phyloP scores from a whole-genome alignment of 805 yeast genomes.

The Priceomyces carsonii region DNA sequence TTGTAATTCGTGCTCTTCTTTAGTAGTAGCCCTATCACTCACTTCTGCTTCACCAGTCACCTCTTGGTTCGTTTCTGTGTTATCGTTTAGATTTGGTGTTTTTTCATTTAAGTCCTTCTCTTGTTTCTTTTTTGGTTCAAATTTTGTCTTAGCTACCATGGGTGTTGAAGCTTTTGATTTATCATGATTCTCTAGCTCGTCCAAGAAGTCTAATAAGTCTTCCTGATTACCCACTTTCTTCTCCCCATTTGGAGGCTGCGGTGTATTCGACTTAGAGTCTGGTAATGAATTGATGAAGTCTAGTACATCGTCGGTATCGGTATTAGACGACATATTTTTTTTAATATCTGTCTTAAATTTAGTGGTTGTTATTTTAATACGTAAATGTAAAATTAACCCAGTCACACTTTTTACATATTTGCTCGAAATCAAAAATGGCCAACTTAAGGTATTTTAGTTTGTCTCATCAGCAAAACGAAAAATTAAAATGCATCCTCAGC shows the following conservation, averaged over 20 bases:
- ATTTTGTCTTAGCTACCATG: conserved; percentile 20
- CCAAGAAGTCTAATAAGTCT: conserved; percentile 57
- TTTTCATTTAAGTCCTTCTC: conserved; percentile 16
- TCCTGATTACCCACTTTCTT: conserved; percentile 44
- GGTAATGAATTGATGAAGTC: conserved; percentile 82
- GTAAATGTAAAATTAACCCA: too few species aligned
- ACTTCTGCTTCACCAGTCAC: conserved; percentile 10
- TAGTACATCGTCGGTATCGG: conserved; percentile 71
- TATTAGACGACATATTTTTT: conserved; percentile 14
- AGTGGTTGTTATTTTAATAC: too few species aligned
- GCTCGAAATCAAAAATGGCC: too few species aligned
- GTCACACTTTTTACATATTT: too few species aligned
- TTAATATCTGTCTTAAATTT: too few species aligned
- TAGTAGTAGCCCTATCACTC: conserved; percentile 15
- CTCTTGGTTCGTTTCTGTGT: conserved; percentile 12
- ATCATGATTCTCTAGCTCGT: conserved; percentile 70
- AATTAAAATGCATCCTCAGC: conserved; percentile 44
- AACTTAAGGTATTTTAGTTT: too few species aligned
- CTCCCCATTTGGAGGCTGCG: conserved; percentile 23
- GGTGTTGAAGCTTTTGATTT: conserved; percentile 25
- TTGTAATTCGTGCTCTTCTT: conserved; percentile 10
- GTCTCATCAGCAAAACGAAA: too few species aligned
- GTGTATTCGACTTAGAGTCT: conserved; percentile 45
- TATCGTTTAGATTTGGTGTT: background rate
- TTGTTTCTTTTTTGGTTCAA: conserved; percentile 33